A percentile compares a stretch with the other conserved stretches of the same genome.
These are phyloP conservation scores for sunflower (Helianthus annuus) DNA, from an alignment of 129 eudicot genomes.

Conservation along the genomic window DNA sequence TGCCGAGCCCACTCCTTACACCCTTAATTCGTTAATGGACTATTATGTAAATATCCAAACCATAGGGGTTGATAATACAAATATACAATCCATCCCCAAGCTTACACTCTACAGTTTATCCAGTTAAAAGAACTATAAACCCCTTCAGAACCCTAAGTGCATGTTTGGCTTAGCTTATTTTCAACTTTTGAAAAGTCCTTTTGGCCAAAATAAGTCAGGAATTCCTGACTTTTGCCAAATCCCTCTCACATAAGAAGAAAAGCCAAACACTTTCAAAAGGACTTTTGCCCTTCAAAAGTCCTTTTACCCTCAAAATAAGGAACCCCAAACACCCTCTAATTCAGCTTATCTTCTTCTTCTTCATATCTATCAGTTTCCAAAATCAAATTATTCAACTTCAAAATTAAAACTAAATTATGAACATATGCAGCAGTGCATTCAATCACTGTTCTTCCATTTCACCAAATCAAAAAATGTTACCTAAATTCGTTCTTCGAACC, in stretches of 20 bases:
- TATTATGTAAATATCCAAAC: background rate
- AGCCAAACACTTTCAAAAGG: no score
- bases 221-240: no score
- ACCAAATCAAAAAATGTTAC: constrained; percentile 23
- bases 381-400: background rate
- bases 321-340: no score
- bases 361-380: background rate
- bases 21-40: background rate
- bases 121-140: constrained; percentile 21
- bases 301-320: no score
- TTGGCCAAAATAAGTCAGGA: no score
- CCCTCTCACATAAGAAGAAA: no score
- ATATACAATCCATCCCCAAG: background rate
- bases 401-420: constrained; percentile 13
- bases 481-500: constrained; percentile 22
- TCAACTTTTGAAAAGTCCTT: no score
- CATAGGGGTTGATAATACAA: background rate
- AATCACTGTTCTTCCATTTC: constrained; percentile 24
- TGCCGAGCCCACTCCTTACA: no score
- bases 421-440: constrained; percentile 33
- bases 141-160: constrained; percentile 32
- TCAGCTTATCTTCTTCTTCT: constrained; percentile 28
- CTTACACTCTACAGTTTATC: background rate
- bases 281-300: no score
- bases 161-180: no score